phyloP scores from a whole-genome alignment of 768 basidiomycete genomes.

The Mycena kentingensis region DNA sequence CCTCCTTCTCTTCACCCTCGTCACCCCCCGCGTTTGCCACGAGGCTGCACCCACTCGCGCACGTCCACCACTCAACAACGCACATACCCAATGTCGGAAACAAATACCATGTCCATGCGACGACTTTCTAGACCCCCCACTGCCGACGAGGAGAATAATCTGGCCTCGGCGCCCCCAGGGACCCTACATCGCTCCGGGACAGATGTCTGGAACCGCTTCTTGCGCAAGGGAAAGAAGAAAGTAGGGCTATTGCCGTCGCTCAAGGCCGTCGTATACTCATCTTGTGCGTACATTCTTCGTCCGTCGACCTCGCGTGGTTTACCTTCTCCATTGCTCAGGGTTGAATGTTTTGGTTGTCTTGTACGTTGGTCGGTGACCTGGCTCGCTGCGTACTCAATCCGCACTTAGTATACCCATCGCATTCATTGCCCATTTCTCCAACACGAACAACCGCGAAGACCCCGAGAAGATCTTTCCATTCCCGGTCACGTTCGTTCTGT shows the following conservation, averaged over 20 bases:
- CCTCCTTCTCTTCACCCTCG: background rate
- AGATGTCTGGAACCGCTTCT: slow-evolving; percentile 46
- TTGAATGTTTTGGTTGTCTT: slow-evolving; percentile 59
- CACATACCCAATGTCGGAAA: slow-evolving; percentile 13
- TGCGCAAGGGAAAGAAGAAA: slow-evolving; percentile 46
- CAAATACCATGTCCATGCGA: slow-evolving; percentile 1
- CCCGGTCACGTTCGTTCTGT: slow-evolving; percentile 34
- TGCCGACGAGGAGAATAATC: slow-evolving; percentile 17
- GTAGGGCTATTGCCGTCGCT: slow-evolving; percentile 48
- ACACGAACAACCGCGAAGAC: slow-evolving; percentile 6
- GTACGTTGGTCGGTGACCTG: too few species aligned
- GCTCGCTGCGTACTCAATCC: too few species aligned
- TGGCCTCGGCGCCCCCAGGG: background rate
- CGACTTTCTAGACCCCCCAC: slow-evolving; percentile 12
- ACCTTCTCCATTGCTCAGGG: slow-evolving; percentile 37
- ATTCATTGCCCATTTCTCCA: slow-evolving; percentile 57
- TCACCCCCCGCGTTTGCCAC: background rate
- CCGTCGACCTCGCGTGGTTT: background rate
- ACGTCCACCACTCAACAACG: slow-evolving; percentile 5
- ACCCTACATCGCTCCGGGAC: background rate
- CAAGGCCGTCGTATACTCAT: slow-evolving; percentile 49
- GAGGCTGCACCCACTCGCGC: background rate
- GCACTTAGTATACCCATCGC: slow-evolving; percentile 62
- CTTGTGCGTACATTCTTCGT: slow-evolving; percentile 45
- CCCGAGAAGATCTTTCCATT: background rate